Evolutionary conservation across 306 rosid species (phyloP).

Genomic region (Fragaria nilgerrensis): DNA sequence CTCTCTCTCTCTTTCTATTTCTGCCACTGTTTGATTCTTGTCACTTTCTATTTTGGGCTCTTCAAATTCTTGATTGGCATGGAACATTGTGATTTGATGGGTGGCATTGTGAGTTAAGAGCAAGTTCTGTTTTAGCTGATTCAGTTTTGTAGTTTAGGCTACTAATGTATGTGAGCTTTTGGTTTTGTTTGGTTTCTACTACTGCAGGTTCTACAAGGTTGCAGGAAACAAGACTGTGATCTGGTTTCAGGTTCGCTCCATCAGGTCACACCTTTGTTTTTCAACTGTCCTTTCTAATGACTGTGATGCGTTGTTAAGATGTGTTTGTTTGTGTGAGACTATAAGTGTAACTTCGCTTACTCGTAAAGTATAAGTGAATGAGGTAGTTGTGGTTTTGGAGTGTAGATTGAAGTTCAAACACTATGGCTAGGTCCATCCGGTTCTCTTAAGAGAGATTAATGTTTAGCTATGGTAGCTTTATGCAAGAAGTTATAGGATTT

Average conservation of each 20-base stretch:
- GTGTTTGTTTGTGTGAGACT: neutral
- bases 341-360: neutral
- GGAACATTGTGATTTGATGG: neutral
- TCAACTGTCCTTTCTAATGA: constrained; percentile 4
- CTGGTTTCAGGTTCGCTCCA: constrained; percentile 99
- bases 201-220: constrained; percentile 77
- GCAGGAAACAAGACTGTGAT: constrained; percentile 62
- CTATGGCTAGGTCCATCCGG: constrained; percentile 9
- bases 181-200: neutral
- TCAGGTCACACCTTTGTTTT: constrained; percentile 80
- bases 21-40: neutral
- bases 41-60: neutral
- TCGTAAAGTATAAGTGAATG: constrained; percentile 4
- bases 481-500: constrained; percentile 12
- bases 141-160: neutral
- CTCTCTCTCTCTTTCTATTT: constrained; percentile 6
- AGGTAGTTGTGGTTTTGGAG: neutral
- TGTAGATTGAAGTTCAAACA: constrained; percentile 16
- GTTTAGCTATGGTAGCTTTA: neutral
- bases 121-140: neutral
- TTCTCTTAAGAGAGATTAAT: neutral
- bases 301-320: neutral
- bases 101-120: neutral
- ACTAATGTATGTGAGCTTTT: neutral
- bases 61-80: neutral